These are phyloP conservation scores for Tympanopsis confertula DNA, from an alignment of 2,329 filamentous ascomycete species.

Conservation along the genomic window DNA sequence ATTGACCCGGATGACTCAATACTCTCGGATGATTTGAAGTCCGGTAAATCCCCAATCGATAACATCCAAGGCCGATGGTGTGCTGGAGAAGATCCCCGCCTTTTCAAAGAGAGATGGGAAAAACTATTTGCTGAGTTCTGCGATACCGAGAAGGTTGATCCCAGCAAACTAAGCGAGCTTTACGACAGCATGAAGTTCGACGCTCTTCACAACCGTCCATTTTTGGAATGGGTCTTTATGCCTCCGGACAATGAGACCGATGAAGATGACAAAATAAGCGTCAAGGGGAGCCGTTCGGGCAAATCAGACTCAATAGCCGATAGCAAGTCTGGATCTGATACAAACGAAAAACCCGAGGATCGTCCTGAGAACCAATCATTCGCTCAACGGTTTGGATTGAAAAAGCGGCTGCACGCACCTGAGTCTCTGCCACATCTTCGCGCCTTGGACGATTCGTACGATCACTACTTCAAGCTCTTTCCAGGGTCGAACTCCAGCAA, in stretches of 20 bases:
- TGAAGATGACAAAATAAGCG: conserved; percentile 40
- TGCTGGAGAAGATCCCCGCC: conserved; percentile 82
- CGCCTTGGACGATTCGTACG: conserved; percentile 28
- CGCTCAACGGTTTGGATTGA: conserved; percentile 7
- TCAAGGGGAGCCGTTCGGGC: background rate
- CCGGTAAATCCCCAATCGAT: conserved; percentile 47
- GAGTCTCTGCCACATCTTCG: conserved; percentile 31
- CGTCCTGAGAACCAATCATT: background rate
- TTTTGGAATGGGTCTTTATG: conserved; percentile 94
- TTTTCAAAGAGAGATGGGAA: conserved; percentile 96
- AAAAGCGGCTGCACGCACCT: conserved; percentile 26
- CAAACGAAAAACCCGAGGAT: conserved; percentile 5
- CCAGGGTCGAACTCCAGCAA: conserved; percentile 64
- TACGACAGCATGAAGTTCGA: conserved; percentile 99
- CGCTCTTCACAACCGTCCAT: conserved; percentile 88
- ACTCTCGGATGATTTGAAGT: conserved; percentile 26
- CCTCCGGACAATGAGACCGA: conserved; percentile 69
- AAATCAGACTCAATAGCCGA: conserved; percentile 7
- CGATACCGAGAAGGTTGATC: conserved; percentile 94
- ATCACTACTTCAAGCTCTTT: conserved; percentile 83
- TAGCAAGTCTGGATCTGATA: conserved; percentile 12
- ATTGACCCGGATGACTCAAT: conserved; percentile 49
- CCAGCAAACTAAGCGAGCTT: conserved; percentile 94
- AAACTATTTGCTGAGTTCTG: conserved; percentile 95
- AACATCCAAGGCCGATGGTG: conserved; percentile 88